Conservation (phyloP, 306 rosid species). For the Cucurbita pepo region DNA sequence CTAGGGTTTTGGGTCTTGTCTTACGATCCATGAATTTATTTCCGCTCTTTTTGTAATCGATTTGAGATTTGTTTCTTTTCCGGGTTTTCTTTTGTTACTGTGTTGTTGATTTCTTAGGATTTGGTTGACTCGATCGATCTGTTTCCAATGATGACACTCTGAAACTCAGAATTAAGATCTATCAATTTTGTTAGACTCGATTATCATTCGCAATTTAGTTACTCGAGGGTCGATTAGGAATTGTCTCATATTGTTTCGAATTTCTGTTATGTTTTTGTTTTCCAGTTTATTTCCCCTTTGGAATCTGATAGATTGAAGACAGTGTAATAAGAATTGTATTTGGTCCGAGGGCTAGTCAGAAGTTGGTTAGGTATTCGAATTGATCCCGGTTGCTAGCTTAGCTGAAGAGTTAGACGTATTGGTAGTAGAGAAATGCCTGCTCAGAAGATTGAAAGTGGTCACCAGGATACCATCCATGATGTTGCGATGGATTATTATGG, state of each 20-base stretch:
- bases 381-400: not conserved
- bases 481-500: slow-evolving; percentile 81
- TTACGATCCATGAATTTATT: not conserved
- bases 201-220: not conserved
- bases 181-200: not conserved
- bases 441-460: slow-evolving; percentile 72
- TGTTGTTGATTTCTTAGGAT: not conserved
- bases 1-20: not conserved
- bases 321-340: not conserved
- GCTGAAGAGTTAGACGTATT: not conserved
- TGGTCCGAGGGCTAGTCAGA: not conserved
- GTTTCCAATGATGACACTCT: not conserved
- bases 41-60: not conserved
- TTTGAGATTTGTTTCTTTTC: not conserved
- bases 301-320: not conserved
- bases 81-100: not conserved
- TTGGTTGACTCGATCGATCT: not conserved
- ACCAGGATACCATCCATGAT: slow-evolving; percentile 60
- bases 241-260: not conserved
- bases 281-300: not conserved
- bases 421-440: slow-evolving; percentile 41
- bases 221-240: not conserved
- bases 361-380: not conserved
- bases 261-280: not conserved
- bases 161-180: not conserved